phyloP scores from a whole-genome alignment of 768 basidiomycete species.

The Mycena belliarum region DNA sequence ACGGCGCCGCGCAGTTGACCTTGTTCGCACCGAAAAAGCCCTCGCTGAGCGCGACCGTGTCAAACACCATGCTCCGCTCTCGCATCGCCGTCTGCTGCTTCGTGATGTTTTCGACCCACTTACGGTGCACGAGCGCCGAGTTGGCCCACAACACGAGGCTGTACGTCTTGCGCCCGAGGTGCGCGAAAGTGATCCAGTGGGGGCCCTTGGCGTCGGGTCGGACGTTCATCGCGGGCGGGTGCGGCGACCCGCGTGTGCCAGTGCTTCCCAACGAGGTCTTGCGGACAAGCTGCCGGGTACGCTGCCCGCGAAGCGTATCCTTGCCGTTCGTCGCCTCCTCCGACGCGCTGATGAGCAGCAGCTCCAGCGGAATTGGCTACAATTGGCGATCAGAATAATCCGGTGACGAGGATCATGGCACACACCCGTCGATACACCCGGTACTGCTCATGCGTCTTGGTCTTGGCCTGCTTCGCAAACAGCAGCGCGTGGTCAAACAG shows the following conservation, averaged over 20 bases:
- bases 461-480: slow-evolving; percentile 83
- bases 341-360: slow-evolving; percentile 78
- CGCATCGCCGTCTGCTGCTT: slow-evolving; percentile 87
- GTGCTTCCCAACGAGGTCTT: slow-evolving; percentile 20
- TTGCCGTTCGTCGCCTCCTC: slow-evolving; percentile 53
- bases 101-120: slow-evolving; percentile 91
- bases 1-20: slow-evolving; percentile 89
- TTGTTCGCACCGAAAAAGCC: slow-evolving; percentile 87
- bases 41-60: slow-evolving; percentile 81
- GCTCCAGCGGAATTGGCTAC: slow-evolving; percentile 94
- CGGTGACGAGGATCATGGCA: slow-evolving; percentile 16
- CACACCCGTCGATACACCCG: slow-evolving; percentile 92
- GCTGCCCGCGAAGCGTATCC: slow-evolving; percentile 34
- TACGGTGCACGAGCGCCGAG: slow-evolving; percentile 80
- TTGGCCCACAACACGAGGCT: slow-evolving; percentile 90
- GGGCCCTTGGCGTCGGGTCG: slow-evolving; percentile 76
- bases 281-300: slow-evolving; percentile 38
- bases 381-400: neutral
- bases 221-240: slow-evolving; percentile 46
- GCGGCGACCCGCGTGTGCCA: slow-evolving; percentile 13
- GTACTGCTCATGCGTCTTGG: slow-evolving; percentile 88
- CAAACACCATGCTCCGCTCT: slow-evolving; percentile 85
- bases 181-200: slow-evolving; percentile 89
- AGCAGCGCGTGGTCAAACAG: slow-evolving; percentile 95
- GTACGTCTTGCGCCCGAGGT: slow-evolving; percentile 92